Evolutionary conservation across 768 basidiomycete species (phyloP), one percentile per base, ranked within the genome.

Genomic region (Hydnum rufescens): DNA sequence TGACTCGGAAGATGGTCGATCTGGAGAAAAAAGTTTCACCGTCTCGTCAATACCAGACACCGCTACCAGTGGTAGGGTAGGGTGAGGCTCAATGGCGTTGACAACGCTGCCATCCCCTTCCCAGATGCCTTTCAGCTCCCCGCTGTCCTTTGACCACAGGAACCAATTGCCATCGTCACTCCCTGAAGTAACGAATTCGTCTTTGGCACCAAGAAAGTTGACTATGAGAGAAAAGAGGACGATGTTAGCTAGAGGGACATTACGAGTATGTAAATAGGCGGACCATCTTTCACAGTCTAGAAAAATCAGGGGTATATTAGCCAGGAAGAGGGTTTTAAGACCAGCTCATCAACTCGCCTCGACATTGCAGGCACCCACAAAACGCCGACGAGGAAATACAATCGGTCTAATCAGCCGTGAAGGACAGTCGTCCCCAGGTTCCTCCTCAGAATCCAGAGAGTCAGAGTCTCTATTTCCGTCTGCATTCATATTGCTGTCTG

Each of bases 261-360:
- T 28, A 47, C 26, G 13, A 26, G 25, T 25, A 47, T 13, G 13
- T 28, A 16, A 26, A 47, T 23, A 19, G 19, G 61, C 78, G 60
- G 57, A 80, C 88, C 85, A 62, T 90, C 88, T 64, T 93, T 93
- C 39, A 87, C 73, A 0, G 89, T 93, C 55, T 77, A 77, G 1
- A 83, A 68, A 60, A 13, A 47, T 28, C 44, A 47, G 8, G 8
- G 26, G 44, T 16, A 39, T 39, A 8, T 47, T 25, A 47, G 44
- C 8, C 44, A 47, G 8, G 13, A 26, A 13, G 13, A 47, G 13
- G 13, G 25, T 13, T 13, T 16, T 1, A 47, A 13, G 13, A 16
- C 16, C 1, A 47, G 44, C 8, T 8, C 19, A 47, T 16, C 16
- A 28, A 47, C 44, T 8, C 26, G 26, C 44, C 26, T 47, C 44